These are phyloP conservation scores for Thamnidium elegans DNA, from an alignment of 192 early-diverging fungal species.

Conservation along the genomic window DNA sequence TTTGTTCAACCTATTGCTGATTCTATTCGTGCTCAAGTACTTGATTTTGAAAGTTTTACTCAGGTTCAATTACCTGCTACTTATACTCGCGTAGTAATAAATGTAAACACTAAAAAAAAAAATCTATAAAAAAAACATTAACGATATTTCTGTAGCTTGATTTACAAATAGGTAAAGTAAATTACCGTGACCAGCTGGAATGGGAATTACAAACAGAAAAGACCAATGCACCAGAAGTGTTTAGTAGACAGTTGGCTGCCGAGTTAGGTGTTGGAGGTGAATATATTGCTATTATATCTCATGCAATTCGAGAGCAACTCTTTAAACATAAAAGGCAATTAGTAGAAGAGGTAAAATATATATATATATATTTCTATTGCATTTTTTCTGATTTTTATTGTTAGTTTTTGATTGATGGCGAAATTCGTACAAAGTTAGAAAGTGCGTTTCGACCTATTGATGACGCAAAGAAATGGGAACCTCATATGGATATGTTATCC, in stretches of 20 bases:
- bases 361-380: too few relatives aligned
- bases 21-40: conserved; percentile 58
- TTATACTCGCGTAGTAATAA: conserved; percentile 45
- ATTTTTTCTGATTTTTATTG: neutral
- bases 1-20: conserved; percentile 53
- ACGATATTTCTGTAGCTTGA: conserved; percentile 54
- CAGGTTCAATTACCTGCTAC: conserved; percentile 46
- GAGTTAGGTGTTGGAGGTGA: conserved; percentile 81
- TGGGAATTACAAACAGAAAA: conserved; percentile 71
- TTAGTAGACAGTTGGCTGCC: conserved; percentile 59
- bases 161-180: conserved; percentile 76
- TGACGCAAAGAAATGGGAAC: conserved; percentile 52
- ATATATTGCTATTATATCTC: conserved; percentile 72
- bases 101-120: conserved; percentile 33
- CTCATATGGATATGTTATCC: conserved; percentile 52
- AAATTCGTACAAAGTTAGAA: conserved; percentile 25
- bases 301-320: conserved; percentile 74
- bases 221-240: conserved; percentile 64
- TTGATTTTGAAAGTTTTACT: conserved; percentile 52
- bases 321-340: conserved; percentile 53
- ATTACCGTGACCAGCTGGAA: conserved; percentile 86
- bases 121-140: neutral
- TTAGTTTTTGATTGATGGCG: conserved; percentile 36
- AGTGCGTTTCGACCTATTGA: conserved; percentile 46
- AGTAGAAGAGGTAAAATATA: conserved; percentile 49